Evolutionary conservation across 257 asterid species (phyloP), one percentile per base, ranked within the genome.

Genomic region (Nicotiana tomentosiformis): DNA sequence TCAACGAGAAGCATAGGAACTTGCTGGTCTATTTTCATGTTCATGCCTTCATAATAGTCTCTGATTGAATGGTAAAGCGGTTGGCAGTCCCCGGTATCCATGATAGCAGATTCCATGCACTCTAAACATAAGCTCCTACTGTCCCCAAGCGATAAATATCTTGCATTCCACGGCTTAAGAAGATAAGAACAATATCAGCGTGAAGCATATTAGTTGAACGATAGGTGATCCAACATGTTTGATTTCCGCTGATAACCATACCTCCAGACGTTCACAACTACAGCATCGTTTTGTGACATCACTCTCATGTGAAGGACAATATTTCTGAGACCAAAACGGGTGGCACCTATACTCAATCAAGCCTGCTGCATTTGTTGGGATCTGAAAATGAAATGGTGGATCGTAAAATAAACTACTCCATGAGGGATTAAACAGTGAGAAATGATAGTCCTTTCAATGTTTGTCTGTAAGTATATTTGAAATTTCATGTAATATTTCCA

Each of bases 241-340:
- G 51, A 49, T 49, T 74, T 74, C 51, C 26, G 5, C 17, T 57
- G 80, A 49, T 16, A 49, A 74, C 14, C 62, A 23, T 86, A 96
- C 99, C 98, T 96, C 99, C 82, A 94, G 87, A 82, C 99, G 98
- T 78, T 96, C 99, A 85, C 99, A 96, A 70, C 98, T 96, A 57
- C 98, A 96, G 90, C 98, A 96, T 10, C 99, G 89, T 37, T 95
- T 86, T 6, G 97, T 96, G 64, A 81, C 85, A 87, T 96, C 98
- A 30, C 90, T 93, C 84, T 96, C 98, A 70, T 96, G 99, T 18
- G 97, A 84, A 82, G 98, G 98, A 74, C 98, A 95, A 87, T 96
- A 96, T 82, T 91, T 96, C 88, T 92, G 98, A 56, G 92, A 84
- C 98, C 99, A 96, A 88, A 90, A 96, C 0, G 99, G 98, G 81